Percentiles rank a stretch among this genome's conserved stretches.
Evolutionary conservation across 139 green algal species (phyloP).

Genomic region (Chlorella sp.): DNA sequence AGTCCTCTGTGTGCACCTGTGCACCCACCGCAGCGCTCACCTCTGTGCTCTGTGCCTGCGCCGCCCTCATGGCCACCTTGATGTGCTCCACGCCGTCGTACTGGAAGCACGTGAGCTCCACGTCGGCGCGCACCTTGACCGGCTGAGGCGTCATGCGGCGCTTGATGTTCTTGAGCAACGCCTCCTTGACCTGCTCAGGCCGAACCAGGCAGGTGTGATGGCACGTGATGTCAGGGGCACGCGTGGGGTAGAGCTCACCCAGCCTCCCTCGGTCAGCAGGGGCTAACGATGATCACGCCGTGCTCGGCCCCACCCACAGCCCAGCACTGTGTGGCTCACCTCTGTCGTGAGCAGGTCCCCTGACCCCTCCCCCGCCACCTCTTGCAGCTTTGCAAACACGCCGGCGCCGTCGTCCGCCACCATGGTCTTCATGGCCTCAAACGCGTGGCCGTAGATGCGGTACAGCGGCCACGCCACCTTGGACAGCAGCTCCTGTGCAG

Average conservation of each 20-base stretch:
- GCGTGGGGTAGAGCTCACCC: too few relatives aligned
- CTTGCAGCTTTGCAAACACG: conserved; percentile 43
- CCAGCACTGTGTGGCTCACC: conserved; percentile 21
- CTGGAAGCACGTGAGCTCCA: conserved; percentile 97
- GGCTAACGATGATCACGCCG: too few relatives aligned
- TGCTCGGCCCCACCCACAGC: too few relatives aligned
- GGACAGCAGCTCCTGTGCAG: conserved; percentile 83
- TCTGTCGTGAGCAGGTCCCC: conserved; percentile 47
- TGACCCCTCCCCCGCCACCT: conserved; percentile 49
- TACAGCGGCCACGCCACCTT: conserved; percentile 93
- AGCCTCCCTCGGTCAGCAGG: too few relatives aligned
- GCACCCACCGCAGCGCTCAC: not conserved
- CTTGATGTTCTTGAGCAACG: conserved; percentile 92
- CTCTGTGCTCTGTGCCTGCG: conserved; percentile 24
- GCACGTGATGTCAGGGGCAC: not conserved
- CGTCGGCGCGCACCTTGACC: conserved; percentile 94
- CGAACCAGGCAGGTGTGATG: too few relatives aligned
- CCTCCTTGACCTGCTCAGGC: conserved; percentile 75
- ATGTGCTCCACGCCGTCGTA: conserved; percentile 98
- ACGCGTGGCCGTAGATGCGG: conserved; percentile 86
- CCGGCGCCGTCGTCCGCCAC: conserved; percentile 32
- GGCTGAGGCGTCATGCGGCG: conserved; percentile 97
- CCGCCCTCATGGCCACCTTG: conserved; percentile 74
- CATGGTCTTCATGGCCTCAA: conserved; percentile 83
- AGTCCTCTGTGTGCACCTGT: not conserved